A percentile compares a stretch with the other conserved stretches of the same genome.
Conservation (phyloP, 345 rosid genomes). For the Passiflora organensis region DNA sequence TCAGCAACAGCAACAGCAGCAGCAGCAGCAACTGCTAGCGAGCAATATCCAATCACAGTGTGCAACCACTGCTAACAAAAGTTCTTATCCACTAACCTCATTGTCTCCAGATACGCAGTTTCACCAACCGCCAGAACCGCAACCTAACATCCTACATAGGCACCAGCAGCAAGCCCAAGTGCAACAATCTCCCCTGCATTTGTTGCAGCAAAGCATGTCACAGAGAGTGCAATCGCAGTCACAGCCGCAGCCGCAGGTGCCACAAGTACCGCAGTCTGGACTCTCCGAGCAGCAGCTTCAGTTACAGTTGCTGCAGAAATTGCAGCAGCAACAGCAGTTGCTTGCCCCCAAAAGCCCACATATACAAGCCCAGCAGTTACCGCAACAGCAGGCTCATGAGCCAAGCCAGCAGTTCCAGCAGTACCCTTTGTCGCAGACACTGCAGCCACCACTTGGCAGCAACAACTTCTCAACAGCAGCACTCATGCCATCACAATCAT, state of each 20-base stretch:
- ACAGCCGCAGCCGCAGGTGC: slow-evolving; percentile 45
- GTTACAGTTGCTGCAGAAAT: slow-evolving; percentile 53
- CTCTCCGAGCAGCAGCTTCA: slow-evolving; percentile 84
- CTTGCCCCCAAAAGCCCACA: slow-evolving; percentile 50
- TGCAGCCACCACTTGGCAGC: slow-evolving; percentile 50
- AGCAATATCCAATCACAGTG: slow-evolving; percentile 41
- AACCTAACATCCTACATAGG: slow-evolving; percentile 48
- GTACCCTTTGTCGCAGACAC: slow-evolving; percentile 51
- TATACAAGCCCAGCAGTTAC: slow-evolving; percentile 64
- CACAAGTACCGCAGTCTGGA: slow-evolving; percentile 55
- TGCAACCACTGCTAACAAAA: slow-evolving; percentile 34
- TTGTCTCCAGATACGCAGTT: slow-evolving; percentile 57
- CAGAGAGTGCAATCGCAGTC: slow-evolving; percentile 42
- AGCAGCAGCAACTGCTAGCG: slow-evolving; percentile 41
- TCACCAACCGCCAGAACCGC: slow-evolving; percentile 63
- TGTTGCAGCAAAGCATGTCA: slow-evolving; percentile 45
- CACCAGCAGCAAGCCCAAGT: slow-evolving; percentile 59
- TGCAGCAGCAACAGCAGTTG: slow-evolving; percentile 51
- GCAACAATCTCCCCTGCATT: slow-evolving; percentile 52
- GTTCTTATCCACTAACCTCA: slow-evolving; percentile 48
- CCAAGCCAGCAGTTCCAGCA: slow-evolving; percentile 53
- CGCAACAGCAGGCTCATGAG: slow-evolving; percentile 46
- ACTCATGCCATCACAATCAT: slow-evolving; percentile 52
- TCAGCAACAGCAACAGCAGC: slow-evolving; percentile 47
- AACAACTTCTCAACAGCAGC: slow-evolving; percentile 52